Evolutionary conservation across 768 basidiomycete genomes (phyloP), one percentile per base, ranked within the genome.

Genomic region (Naganishia randhawae): DNA sequence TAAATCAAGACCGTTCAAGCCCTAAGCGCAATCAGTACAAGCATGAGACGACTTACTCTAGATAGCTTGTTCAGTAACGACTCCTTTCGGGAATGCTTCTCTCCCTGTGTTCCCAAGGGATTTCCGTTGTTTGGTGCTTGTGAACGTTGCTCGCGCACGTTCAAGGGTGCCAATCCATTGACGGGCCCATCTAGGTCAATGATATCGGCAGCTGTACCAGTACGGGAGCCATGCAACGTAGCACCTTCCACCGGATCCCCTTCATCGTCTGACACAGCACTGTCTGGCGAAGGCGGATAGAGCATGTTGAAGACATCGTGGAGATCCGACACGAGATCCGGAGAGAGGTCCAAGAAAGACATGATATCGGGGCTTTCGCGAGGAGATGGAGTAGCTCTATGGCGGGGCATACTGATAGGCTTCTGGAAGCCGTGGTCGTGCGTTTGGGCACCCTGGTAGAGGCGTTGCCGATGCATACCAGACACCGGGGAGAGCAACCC

Each of bases 251-350:
- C n/a, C 29, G n/a, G 10, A 13, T 27, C 39, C 11, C 27, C 57
- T 35, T 61, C 57, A 1, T 5, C 57, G 29, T 61, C 57, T 10
- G 37, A 39, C 13, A 35, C 22, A 9, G 57, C 16, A 19, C 57
- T 29, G 4, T 37, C 39, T 6, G 57, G 57, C 1, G 57, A 61
- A 2, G 57, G 35, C 32, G 57, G 57, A 61, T 61, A 61, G 22
- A 61, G 37, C 22, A 61, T 61, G 16, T 29, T 61, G 57, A 61
- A 61, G 57, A 42, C 57, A 41, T 61, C 57, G 37, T 25, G 37
- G 10, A 61, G 25, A 25, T 61, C 57, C 7, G 57, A n/a, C 27
- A 25, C 57, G 57, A 61, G 57, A n/a, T 61, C 57, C 27, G 57
- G 57, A 14, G 39, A 61, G 29, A 25, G 25, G 27, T 61, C 57